A percentile compares a stretch with the other conserved stretches of the same genome.
phyloP scores from a whole-genome alignment of 2,329 filamentous ascomycete species.

The Shiraia bambusicola region DNA sequence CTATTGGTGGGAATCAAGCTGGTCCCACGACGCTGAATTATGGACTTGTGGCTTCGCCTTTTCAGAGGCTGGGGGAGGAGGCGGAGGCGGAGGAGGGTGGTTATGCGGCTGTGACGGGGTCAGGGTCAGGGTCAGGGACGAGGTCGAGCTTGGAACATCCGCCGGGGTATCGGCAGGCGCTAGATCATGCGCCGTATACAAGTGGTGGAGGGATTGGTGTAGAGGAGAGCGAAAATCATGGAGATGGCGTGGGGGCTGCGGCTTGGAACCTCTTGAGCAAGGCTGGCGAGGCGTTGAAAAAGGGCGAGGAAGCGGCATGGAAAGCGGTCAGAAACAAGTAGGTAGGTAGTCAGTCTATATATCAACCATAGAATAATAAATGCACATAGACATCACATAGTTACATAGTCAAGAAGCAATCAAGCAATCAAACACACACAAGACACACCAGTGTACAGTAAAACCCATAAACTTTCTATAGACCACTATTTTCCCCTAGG shows the following conservation, averaged over 20 bases:
- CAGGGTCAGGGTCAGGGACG: slow-evolving; percentile 2
- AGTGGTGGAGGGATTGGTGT: slow-evolving; percentile 43
- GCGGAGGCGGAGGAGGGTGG: slow-evolving; percentile 22
- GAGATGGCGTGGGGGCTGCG: slow-evolving; percentile 31
- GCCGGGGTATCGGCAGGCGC: slow-evolving; percentile 52
- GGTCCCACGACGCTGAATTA: slow-evolving; percentile 44
- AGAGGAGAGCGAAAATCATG: slow-evolving; percentile 12
- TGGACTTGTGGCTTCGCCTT: slow-evolving; percentile 36
- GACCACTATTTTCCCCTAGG: slow-evolving; percentile 42
- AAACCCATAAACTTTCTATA: slow-evolving; percentile 42
- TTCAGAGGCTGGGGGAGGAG: slow-evolving; percentile 23
- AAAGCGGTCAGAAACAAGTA: slow-evolving; percentile 36
- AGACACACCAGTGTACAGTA: slow-evolving; percentile 20
- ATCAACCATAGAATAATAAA: too few relatives aligned
- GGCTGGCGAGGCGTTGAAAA: slow-evolving; percentile 40
- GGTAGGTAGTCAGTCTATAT: background rate
- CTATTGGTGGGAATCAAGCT: too few relatives aligned
- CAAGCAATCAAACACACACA: too few relatives aligned
- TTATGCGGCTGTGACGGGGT: too few relatives aligned
- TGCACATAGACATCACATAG: slow-evolving; percentile 10
- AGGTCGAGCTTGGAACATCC: slow-evolving; percentile 44
- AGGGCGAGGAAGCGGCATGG: slow-evolving; percentile 41
- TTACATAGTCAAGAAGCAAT: slow-evolving; percentile 3
- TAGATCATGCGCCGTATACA: slow-evolving; percentile 42
- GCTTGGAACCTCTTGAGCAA: slow-evolving; percentile 41